These are phyloP conservation scores for Hamiltosporidium tvaerminnensis DNA, from an alignment of 371 early-diverging fungal species.

Conservation along the genomic window DNA sequence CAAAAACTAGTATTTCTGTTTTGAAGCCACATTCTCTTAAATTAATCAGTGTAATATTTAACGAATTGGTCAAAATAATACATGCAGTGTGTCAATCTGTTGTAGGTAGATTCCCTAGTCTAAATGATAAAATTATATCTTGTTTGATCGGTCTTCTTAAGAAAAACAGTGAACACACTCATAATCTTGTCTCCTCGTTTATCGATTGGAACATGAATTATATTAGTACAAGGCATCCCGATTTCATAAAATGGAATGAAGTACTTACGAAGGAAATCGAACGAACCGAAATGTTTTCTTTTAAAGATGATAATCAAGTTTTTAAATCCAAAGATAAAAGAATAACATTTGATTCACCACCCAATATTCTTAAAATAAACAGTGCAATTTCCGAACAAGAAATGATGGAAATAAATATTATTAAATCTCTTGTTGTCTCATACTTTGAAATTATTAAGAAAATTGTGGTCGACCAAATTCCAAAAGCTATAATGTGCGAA, in stretches of 20 bases:
- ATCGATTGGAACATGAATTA: conserved; percentile 70
- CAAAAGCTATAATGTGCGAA: conserved; percentile 92
- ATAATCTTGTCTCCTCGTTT: conserved; percentile 58
- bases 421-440: conserved; percentile 77
- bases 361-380: conserved; percentile 72
- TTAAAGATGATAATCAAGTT: not conserved
- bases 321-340: conserved; percentile 17
- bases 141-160: conserved; percentile 63
- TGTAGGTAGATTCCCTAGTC: conserved; percentile 61
- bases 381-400: conserved; percentile 82
- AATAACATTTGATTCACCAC: conserved; percentile 56
- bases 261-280: conserved; percentile 53
- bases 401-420: conserved; percentile 82
- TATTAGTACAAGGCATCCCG: conserved; percentile 91
- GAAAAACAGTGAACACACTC: conserved; percentile 60
- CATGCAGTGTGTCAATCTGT: conserved; percentile 52
- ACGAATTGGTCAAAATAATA: conserved; percentile 64
- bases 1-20: conserved; percentile 68
- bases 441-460: conserved; percentile 90
- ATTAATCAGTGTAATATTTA: conserved; percentile 67
- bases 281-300: not conserved
- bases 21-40: conserved; percentile 65
- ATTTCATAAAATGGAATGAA: conserved; percentile 64
- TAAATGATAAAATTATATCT: conserved; percentile 61
- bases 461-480: conserved; percentile 84